phyloP scores from a whole-genome alignment of 108 stramenopile species.

The Skeletonema potamos region DNA sequence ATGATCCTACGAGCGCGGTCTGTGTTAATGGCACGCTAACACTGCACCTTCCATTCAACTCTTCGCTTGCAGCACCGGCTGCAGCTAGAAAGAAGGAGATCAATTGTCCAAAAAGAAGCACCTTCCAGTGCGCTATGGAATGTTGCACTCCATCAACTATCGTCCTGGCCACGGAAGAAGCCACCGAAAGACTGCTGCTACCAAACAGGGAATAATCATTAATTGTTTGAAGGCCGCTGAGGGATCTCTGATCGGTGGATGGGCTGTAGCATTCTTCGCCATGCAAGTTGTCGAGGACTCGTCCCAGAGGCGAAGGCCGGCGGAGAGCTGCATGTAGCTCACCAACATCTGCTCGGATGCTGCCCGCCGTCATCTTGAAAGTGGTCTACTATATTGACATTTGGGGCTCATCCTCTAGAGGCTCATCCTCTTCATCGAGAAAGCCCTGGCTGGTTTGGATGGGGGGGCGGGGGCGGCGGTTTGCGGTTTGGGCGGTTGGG shows the following conservation, averaged over 20 bases:
- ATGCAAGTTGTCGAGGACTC: neutral
- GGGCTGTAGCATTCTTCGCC: neutral
- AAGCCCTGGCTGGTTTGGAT: too few relatives aligned
- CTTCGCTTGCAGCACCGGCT: slow-evolving; percentile 30
- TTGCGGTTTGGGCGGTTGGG: too few relatives aligned
- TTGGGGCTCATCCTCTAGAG: too few relatives aligned
- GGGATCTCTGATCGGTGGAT: neutral
- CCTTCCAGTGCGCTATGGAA: slow-evolving; percentile 44
- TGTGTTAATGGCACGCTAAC: slow-evolving; percentile 62
- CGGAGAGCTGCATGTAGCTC: neutral
- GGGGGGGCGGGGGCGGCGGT: too few relatives aligned
- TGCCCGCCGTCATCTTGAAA: neutral
- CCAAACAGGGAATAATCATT: too few relatives aligned
- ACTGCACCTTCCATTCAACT: slow-evolving; percentile 46
- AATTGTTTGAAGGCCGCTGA: neutral
- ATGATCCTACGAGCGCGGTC: slow-evolving; percentile 48
- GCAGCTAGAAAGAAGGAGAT: slow-evolving; percentile 25
- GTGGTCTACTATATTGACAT: neutral
- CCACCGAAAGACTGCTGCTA: neutral
- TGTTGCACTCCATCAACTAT: slow-evolving; percentile 37
- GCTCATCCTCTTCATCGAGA: too few relatives aligned
- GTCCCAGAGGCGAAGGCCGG: neutral
- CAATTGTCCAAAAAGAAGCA: slow-evolving; percentile 31
- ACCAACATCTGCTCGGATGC: neutral
- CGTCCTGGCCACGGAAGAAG: slow-evolving; percentile 13